Base-by-base conservation (phyloP, 495 filamentous ascomycete genomes). In the Penicillium egyptiacum region DNA sequence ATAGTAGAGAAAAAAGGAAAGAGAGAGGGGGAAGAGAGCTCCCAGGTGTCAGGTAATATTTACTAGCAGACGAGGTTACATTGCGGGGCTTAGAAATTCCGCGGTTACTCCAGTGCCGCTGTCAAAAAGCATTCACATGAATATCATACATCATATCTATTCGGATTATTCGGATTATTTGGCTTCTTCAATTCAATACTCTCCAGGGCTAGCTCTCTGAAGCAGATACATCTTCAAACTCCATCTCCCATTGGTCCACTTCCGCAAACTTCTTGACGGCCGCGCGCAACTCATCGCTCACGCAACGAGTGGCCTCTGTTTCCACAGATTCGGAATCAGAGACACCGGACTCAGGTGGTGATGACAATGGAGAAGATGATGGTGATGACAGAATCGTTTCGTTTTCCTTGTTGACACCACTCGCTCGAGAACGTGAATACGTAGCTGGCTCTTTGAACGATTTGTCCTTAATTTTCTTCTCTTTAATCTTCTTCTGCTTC, bases 241-340 rank as follows among this genome's bases (percentile, higher is more conserved):
- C 86, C 80, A 90, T 78, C 59, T 88, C 71, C 86, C 86, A 89
- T 57, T 81, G 66, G 73, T 90, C 87, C 35, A 90, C 76, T 64
- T 88, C 83, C 33, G 78, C 75, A 66, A 90, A 90, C 58, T 88
- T 88, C 59, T 70, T 58, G 25, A 68, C 68, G 58, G 70, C 70
- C 11, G 62, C 59, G 46, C 66, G 70, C 53, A 73, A 65, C 59
- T 76, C 79, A 46, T 68, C 70, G 45, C 76, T 79, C 25, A 66
- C 41, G 40, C 56, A 52, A 33, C 59, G 66, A 9, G 65, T 43
- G 9, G 62, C 35, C 14, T 56, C 59, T 0, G 55, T 53, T 23
- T 50, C 48, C 10, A 59, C 55, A 10, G 37, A 16, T 17, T 72
- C 73, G 2, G 67, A 66, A 35, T 70, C 66, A 17, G 70, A 63